Base-by-base conservation (phyloP, 805 yeast genomes). In the Metschnikowia gelsemii region DNA sequence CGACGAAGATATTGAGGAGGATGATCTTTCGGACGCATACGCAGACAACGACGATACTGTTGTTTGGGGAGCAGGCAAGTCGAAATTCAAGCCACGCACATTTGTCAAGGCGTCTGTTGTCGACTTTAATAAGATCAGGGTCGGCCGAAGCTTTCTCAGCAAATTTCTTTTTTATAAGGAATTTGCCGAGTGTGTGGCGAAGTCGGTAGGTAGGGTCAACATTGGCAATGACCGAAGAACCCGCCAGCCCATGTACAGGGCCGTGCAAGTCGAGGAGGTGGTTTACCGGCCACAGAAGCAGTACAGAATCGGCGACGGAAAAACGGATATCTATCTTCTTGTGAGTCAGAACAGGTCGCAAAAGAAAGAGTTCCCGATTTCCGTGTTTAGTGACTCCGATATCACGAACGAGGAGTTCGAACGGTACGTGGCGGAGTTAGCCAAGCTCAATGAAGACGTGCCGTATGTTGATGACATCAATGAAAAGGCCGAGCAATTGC, bases 131-230 rank as follows among this genome's bases (percentile, higher is more conserved):
- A 76, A 76, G 35, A 71, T 87, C 21, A 75, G 84, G 45, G 76
- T 91, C 32, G 95, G 96, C 13, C 81, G 96, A 59, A 69, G 87
- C 6, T 76, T 81, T 51, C 76, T 89, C 32, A 77, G 82, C 28
- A 84, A 83, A 59, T 87, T 72, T 58, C 79, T 90, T 57, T 89
- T 81, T 61, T 82, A 89, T 63, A 90, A 93, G 9, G 89, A 80
- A 24, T 90, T 95, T 61, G 80, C 76, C 33, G 80, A 78, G 14
- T 75, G 76, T 0, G 76, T 87, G 12, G 70, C 76, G 14, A 95
- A 87, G 16, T 80, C 95, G 36, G 87, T 73, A 59, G 95, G 90
- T 25, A 78, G 90, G 51, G 81, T 93, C 41, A 89, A 87, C 59
- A 77, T 93, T 42, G 96, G 96, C 8, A 57, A 69, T 30, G 84